Evolutionary conservation across 108 stramenopile genomes (phyloP).

Genomic region (Epipyxis sp.): DNA sequence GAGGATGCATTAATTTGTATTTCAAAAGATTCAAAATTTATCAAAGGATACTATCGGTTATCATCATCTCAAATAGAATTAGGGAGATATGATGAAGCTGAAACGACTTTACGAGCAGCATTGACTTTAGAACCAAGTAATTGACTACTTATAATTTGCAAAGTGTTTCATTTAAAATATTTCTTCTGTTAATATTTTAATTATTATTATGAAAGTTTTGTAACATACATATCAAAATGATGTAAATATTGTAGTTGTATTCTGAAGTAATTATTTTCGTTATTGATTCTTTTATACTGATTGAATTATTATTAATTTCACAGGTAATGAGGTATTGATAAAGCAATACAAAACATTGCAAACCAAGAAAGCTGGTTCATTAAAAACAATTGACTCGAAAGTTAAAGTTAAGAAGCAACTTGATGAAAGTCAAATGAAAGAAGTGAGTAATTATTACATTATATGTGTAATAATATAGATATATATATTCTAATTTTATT

Average conservation of each 20-base stretch:
- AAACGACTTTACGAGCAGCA: conserved; percentile 14
- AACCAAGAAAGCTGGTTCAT: conserved; percentile 16
- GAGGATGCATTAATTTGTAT: conserved; percentile 23
- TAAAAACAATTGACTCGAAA: background rate
- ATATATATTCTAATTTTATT: background rate
- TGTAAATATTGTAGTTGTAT: too few species aligned
- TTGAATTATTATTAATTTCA: too few species aligned
- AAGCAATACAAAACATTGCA: background rate
- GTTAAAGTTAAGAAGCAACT: conserved; percentile 10
- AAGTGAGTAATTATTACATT: background rate
- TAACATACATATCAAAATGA: too few species aligned
- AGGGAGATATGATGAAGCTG: conserved; percentile 16
- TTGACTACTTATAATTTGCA: background rate
- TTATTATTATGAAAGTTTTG: too few species aligned
- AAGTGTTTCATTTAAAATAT: background rate
- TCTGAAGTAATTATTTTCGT: too few species aligned
- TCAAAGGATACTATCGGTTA: conserved; percentile 27
- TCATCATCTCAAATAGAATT: conserved; percentile 13
- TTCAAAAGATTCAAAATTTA: conserved; percentile 16
- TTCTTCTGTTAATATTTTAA: too few species aligned
- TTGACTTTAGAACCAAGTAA: conserved; percentile 9
- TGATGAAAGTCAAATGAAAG: conserved; percentile 26
- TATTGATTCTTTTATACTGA: too few species aligned
- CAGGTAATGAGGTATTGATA: background rate
- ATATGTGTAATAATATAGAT: background rate